These are phyloP conservation scores for Orychophragmus violaceus DNA, from an alignment of 345 rosid genomes.

Conservation along the genomic window DNA sequence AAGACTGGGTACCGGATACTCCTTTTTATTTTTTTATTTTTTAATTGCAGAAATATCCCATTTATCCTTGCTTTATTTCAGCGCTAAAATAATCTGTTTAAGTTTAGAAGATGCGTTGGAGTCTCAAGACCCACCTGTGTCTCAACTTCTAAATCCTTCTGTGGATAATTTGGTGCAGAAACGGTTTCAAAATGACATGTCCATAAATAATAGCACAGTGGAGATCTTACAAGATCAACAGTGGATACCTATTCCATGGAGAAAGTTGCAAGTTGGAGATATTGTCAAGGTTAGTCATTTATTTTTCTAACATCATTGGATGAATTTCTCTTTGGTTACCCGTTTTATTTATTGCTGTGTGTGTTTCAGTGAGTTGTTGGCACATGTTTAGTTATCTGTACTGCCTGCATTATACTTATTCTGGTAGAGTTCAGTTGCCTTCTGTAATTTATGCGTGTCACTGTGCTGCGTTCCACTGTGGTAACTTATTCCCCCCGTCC, in stretches of 20 bases:
- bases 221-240: conserved; percentile 74
- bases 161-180: conserved; percentile 47
- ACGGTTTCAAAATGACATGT: conserved; percentile 87
- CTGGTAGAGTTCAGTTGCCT: neutral
- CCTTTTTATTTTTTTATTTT: conserved; percentile 1
- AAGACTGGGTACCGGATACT: conserved; percentile 73
- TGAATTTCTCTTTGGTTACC: neutral
- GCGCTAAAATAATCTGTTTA: neutral
- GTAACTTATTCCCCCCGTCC: neutral
- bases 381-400: neutral
- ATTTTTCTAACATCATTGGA: neutral
- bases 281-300: conserved; percentile 62
- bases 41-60: neutral
- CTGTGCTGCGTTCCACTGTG: conserved; percentile 1
- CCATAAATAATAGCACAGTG: conserved; percentile 59
- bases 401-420: neutral
- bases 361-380: conserved; percentile 2
- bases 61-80: conserved; percentile 3
- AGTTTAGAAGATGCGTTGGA: neutral
- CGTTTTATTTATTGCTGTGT: neutral
- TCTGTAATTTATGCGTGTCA: neutral
- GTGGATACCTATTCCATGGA: conserved; percentile 76
- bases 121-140: neutral
- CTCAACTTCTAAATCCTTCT: neutral
- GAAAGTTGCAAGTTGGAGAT: conserved; percentile 89